Conservation (phyloP, 805 yeast genomes). For the Yamadazyma ubonensis region DNA sequence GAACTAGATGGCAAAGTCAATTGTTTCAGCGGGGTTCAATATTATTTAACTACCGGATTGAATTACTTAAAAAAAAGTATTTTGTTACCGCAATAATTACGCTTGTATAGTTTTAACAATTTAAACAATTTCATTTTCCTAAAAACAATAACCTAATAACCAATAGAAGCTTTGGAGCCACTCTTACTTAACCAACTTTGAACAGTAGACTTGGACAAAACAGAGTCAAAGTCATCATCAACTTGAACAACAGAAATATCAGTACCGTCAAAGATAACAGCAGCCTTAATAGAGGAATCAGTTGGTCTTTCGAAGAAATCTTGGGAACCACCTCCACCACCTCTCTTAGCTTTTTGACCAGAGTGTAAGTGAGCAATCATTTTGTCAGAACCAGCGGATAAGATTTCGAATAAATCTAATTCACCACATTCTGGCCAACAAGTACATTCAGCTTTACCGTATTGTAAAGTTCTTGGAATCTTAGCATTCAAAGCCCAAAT, state of each 20-base stretch:
- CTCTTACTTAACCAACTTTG: constrained; percentile 52
- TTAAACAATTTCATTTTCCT: neutral
- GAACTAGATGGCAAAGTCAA: too few species aligned
- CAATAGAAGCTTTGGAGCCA: constrained; percentile 40
- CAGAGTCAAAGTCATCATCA: constrained; percentile 54
- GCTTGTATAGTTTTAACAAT: neutral
- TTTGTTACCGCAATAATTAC: too few species aligned
- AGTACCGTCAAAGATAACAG: constrained; percentile 67
- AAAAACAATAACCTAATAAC: constrained; percentile 10
- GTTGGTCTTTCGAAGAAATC: constrained; percentile 91
- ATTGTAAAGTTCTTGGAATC: constrained; percentile 95
- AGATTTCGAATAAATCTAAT: constrained; percentile 89
- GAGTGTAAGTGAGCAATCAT: constrained; percentile 81
- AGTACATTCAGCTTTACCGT: constrained; percentile 81
- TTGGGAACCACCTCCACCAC: constrained; percentile 70
- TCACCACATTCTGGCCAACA: constrained; percentile 99
- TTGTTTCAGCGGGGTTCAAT: too few species aligned
- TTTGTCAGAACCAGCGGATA: constrained; percentile 70
- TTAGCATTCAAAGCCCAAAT: constrained; percentile 94
- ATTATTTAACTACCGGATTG: too few species aligned
- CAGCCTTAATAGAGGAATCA: constrained; percentile 76
- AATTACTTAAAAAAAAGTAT: too few species aligned
- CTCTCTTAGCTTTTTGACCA: constrained; percentile 60
- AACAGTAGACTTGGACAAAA: constrained; percentile 47
- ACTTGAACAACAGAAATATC: constrained; percentile 62